Evolutionary conservation across 2,329 filamentous ascomycete genomes (phyloP).

Genomic region (Diplodia intermedia): DNA sequence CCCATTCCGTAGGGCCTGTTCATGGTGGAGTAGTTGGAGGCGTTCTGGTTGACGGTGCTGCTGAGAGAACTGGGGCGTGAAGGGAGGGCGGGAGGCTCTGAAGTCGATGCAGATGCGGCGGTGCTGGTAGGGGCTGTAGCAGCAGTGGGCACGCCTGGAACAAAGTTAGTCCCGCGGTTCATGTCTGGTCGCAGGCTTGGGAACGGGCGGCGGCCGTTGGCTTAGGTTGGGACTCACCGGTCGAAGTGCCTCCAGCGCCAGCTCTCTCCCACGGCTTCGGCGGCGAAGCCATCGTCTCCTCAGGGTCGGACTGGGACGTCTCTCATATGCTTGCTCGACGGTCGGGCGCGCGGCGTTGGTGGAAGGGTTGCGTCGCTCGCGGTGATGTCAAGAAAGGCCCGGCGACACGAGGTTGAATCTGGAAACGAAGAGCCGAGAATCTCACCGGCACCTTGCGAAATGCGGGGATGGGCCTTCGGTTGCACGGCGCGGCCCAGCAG

Average conservation of each 20-base stretch:
- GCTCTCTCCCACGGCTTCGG: conserved; percentile 97
- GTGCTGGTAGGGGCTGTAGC: conserved; percentile 54
- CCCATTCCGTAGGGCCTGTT: conserved; percentile 58
- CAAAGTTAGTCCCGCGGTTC: conserved; percentile 21
- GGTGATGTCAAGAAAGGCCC: conserved; percentile 32
- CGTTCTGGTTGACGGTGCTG: conserved; percentile 84
- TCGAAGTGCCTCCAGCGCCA: conserved; percentile 59
- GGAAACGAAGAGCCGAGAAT: conserved; percentile 19
- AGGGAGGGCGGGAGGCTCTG: conserved; percentile 72
- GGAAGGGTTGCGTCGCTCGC: conserved; percentile 16
- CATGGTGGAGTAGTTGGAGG: conserved; percentile 77
- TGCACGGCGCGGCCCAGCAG: conserved; percentile 1
- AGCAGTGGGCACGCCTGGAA: conserved; percentile 42
- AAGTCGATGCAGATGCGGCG: conserved; percentile 47
- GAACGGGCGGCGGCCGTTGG: background rate
- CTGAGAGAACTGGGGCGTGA: conserved; percentile 80
- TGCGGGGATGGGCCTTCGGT: conserved; percentile 23
- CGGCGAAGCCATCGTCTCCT: conserved; percentile 70
- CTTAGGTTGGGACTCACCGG: conserved; percentile 22
- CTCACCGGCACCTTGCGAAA: conserved; percentile 17
- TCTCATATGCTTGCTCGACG: conserved; percentile 34
- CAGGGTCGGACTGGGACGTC: conserved; percentile 38
- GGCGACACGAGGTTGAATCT: conserved; percentile 11
- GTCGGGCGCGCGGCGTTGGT: conserved; percentile 13
- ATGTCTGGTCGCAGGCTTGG: background rate